Base-by-base conservation (phyloP, 2,329 filamentous ascomycete species). In the Endothia cerciana region DNA sequence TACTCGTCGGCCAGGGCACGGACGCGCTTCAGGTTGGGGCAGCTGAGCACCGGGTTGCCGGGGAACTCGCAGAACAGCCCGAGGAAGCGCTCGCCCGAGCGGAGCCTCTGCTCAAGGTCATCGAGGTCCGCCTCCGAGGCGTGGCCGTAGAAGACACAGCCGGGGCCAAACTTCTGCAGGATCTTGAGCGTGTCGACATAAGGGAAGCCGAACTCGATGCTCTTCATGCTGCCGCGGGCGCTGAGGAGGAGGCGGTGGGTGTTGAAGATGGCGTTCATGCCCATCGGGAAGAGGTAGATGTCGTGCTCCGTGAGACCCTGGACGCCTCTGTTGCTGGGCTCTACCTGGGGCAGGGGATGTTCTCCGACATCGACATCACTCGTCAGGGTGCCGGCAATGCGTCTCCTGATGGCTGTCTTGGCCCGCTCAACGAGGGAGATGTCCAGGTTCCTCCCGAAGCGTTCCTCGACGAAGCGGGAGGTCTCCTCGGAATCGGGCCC, bases 161-260 rank as follows among this genome's bases (percentile, higher is more conserved):
- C 94, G 0, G 93, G 91, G 0, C 94, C 95, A 76, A 96, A 98
- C 76, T 98, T 99, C 75, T 98, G 84, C 5, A 98, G 81, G 60
- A 97, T 92, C 76, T 99, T 99, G 63, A 98, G 84, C 0, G 95
- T 97, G 77, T 99, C 95, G 62, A 97, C 92, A 72, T 99, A 99
- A 0, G 95, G 93, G 72, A 99, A 99, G n/a, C 95, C 95, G 73
- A 93, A 97, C 73, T 91, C 94, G 74, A 99, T 88, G 76, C 93
- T 96, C 77, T 92, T 91, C 67, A 86, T 74, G 8, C 83, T 80
- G 3, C 88, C 88, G 45, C 89, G 86, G 0, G 87, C 83, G 61
- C 82, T 80, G 69, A 94, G 80, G 60, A 97, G 81, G 53, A 87
- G 87, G 59, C 90, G 88, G 75, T 99, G 95, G 0, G 91, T 85